A percentile compares a stretch with the other conserved stretches of the same genome.
These are phyloP conservation scores for Penicillium chermesinum DNA, from an alignment of 495 filamentous ascomycete genomes.

Conservation along the genomic window DNA sequence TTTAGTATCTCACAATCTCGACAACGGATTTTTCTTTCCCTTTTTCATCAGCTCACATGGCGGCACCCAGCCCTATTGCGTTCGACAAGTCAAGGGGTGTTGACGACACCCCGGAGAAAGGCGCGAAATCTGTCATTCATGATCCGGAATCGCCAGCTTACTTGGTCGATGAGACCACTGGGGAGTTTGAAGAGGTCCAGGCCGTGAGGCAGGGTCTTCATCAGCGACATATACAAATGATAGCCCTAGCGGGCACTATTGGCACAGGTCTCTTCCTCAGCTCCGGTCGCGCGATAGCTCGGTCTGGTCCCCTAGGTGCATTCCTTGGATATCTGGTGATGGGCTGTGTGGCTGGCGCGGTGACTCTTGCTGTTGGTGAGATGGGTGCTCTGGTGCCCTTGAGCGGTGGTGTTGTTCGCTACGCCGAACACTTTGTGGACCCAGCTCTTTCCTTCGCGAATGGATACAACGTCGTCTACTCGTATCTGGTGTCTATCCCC, in stretches of 20 bases:
- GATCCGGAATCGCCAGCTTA: too few relatives aligned
- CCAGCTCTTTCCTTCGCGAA: conserved; percentile 27
- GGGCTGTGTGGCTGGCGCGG: conserved; percentile 15
- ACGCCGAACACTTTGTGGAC: conserved; percentile 24
- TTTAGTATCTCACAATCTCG: too few relatives aligned
- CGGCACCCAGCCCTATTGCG: too few relatives aligned
- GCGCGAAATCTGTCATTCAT: too few relatives aligned
- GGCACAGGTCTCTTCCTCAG: conserved; percentile 39
- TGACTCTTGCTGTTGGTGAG: conserved; percentile 22
- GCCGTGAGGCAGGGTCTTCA: conserved; percentile 42
- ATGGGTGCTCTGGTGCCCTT: conserved; percentile 23
- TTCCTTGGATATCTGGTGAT: conserved; percentile 26
- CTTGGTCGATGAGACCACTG: too few relatives aligned
- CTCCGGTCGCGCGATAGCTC: conserved; percentile 53
- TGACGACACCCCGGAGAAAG: too few relatives aligned
- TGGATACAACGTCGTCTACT: too few relatives aligned
- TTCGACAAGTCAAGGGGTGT: too few relatives aligned
- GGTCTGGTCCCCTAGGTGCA: conserved; percentile 53
- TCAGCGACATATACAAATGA: conserved; percentile 60
- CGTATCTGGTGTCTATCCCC: conserved; percentile 31
- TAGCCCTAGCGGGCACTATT: conserved; percentile 65
- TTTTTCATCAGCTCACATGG: too few relatives aligned
- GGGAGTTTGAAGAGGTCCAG: too few relatives aligned
- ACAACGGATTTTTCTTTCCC: too few relatives aligned
- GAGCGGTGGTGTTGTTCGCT: conserved; percentile 24